phyloP scores from a whole-genome alignment of 768 basidiomycete species.

The Panaeolus papilionaceus region DNA sequence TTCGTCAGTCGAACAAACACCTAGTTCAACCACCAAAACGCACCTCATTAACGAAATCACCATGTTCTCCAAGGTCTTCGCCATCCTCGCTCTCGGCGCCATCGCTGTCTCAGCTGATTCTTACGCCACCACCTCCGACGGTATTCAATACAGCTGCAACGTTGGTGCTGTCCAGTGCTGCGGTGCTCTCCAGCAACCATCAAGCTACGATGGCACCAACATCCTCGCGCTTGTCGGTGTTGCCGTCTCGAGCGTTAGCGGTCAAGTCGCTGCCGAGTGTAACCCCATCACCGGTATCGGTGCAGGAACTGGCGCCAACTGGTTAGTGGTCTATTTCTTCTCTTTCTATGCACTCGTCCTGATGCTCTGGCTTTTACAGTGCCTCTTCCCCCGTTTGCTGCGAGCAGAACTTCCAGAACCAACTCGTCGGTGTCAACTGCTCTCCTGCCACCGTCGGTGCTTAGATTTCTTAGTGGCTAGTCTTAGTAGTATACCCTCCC shows the following conservation, averaged over 20 bases:
- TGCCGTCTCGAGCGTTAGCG: not conserved
- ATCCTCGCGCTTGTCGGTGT: not conserved
- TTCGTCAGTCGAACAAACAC: not conserved
- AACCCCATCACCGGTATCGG: conserved; percentile 1
- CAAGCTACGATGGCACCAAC: not conserved
- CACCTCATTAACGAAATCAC: not conserved
- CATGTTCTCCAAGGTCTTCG: conserved; percentile 6
- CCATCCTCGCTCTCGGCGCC: not conserved
- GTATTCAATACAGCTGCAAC: conserved; percentile 1
- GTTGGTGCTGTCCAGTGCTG: not conserved
- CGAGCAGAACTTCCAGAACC: conserved; percentile 1
- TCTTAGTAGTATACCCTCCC: not conserved
- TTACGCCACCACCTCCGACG: not conserved
- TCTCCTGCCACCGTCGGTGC: not conserved
- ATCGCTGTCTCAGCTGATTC: not conserved
- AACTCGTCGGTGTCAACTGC: not conserved
- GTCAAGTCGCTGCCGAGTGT: not conserved
- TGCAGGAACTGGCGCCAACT: not conserved
- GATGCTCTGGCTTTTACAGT: not conserved
- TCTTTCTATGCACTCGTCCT: not conserved
- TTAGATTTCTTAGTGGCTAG: not conserved
- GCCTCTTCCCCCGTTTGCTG: not conserved
- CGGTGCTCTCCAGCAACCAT: not conserved
- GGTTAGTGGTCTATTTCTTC: not conserved
- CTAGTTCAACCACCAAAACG: not conserved